Percentiles rank a stretch among this genome's conserved stretches.
These are phyloP conservation scores for Zygoascus hellenicus DNA, from an alignment of 1,139 yeast genomes.

Conservation along the genomic window DNA sequence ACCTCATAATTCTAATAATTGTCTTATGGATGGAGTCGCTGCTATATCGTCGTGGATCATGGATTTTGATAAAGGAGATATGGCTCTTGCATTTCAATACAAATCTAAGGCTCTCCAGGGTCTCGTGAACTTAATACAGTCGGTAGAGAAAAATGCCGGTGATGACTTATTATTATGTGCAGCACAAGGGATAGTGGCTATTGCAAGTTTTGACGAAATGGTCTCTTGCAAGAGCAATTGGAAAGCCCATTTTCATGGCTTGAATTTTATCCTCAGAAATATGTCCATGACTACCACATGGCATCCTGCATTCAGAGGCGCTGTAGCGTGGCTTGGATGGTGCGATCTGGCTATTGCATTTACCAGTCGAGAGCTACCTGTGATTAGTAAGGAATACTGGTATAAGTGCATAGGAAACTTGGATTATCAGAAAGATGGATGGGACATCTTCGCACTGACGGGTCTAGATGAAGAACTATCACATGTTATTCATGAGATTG, in stretches of 20 bases:
- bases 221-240: conserved; percentile 6
- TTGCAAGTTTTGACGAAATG: conserved; percentile 2
- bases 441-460: conserved; percentile 4
- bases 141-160: not conserved
- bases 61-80: conserved; percentile 2
- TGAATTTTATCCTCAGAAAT: conserved; percentile 3
- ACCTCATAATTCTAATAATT: not conserved
- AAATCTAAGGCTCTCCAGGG: conserved; percentile 4
- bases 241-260: conserved; percentile 9
- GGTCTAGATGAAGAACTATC: conserved; percentile 3
- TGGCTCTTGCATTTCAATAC: not conserved
- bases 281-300: not conserved
- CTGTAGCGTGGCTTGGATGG: conserved; percentile 10
- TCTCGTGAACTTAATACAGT: conserved; percentile 1
- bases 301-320: conserved; percentile 2
- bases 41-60: conserved; percentile 10
- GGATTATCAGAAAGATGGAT: conserved; percentile 2
- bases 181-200: conserved; percentile 3
- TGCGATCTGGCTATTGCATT: conserved; percentile 11
- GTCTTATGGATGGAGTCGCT: conserved; percentile 7
- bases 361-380: conserved; percentile 8
- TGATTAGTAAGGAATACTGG: not conserved
- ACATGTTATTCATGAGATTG: not conserved
- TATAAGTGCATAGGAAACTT: not conserved
- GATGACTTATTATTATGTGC: conserved; percentile 6